A percentile compares a stretch with the other conserved stretches of the same genome.
phyloP scores from a whole-genome alignment of 2,329 filamentous ascomycete species.

The Exophiala sideris region DNA sequence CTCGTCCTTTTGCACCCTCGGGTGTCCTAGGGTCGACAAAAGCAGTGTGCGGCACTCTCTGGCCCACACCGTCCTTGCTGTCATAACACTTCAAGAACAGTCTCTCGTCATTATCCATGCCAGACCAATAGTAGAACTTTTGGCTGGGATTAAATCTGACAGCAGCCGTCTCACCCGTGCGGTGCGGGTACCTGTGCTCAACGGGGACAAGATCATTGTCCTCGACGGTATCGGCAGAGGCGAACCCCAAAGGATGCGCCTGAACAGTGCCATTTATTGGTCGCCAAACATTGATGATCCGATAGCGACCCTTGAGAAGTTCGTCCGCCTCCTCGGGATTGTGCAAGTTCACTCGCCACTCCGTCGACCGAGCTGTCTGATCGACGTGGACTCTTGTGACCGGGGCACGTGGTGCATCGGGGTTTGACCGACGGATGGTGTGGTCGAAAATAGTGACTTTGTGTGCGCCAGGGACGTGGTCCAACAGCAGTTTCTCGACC shows the following conservation, averaged over 20 bases:
- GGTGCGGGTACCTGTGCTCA: slow-evolving; percentile 69
- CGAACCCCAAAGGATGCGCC: slow-evolving; percentile 56
- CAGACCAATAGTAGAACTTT: slow-evolving; percentile 76
- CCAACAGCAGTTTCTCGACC: slow-evolving; percentile 67
- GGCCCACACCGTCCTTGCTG: slow-evolving; percentile 50
- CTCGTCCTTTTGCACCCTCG: slow-evolving; percentile 65
- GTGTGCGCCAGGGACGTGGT: slow-evolving; percentile 62
- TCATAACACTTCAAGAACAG: slow-evolving; percentile 77
- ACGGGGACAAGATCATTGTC: slow-evolving; percentile 67
- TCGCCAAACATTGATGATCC: slow-evolving; percentile 86
- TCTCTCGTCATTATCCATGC: slow-evolving; percentile 71
- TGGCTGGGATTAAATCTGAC: slow-evolving; percentile 62
- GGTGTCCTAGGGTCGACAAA: slow-evolving; percentile 74
- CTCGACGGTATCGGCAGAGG: slow-evolving; percentile 53
- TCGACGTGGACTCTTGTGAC: slow-evolving; percentile 77
- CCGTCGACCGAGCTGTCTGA: slow-evolving; percentile 67
- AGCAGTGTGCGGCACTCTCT: slow-evolving; percentile 66
- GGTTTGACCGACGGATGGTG: slow-evolving; percentile 69
- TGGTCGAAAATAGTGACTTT: slow-evolving; percentile 79
- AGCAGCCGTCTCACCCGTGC: slow-evolving; percentile 70
- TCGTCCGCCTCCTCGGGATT: slow-evolving; percentile 64
- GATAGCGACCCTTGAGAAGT: slow-evolving; percentile 66
- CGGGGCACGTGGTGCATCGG: slow-evolving; percentile 61
- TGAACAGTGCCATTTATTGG: slow-evolving; percentile 60
- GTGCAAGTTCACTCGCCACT: slow-evolving; percentile 65